Evolutionary conservation across 2,329 filamentous ascomycete species (phyloP), one percentile per base, ranked within the genome.

Genomic region (Davidsoniella australis): DNA sequence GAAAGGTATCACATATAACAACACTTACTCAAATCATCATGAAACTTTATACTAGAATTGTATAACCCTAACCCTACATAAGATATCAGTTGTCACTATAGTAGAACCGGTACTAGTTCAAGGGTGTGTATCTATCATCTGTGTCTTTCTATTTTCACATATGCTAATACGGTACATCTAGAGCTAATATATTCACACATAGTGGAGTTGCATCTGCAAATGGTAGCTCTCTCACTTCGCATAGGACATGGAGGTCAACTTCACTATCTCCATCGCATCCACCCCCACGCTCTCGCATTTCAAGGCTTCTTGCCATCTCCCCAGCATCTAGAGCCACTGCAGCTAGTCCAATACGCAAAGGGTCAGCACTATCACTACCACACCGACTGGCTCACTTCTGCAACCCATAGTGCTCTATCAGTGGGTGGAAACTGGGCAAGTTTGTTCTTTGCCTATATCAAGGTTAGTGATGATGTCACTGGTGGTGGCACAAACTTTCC

Each of bases 401-500:
- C 61, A 2, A 54, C 58, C 2, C 63, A 67, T 41, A 60, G 63
- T 14, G 60, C 61, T 1, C 59, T 63, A 5, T 59, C 58, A 1
- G 54, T 63, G 7, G 68, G 68, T 9, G 68, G 68, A 3, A 71
- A 72, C 56, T 60, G 68, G 1, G 54, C 61, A 3, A 65, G 62
- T 17, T 69, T 66, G 6, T 70, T 72, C 57, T 72, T 71, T 54
- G 69, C 62, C 3, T 71, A 71, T 51, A 63, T 72, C 20, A 59
- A 60, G 3, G 66, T 63, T 4, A 54, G 52, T 4, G 62, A 64
- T 45, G 64, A 65, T 38, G 61, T 66, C 17, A 65, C 62, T 1
- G 68, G 68, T 37, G 69, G 69, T 3, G 69, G 68, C 3, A 71
- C 69, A 8, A 70, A 69, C 53, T 72, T 72, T 53, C 68, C 68